Conservation (phyloP, 2,329 filamentous ascomycete genomes). For the Hortaea sp. region DNA sequence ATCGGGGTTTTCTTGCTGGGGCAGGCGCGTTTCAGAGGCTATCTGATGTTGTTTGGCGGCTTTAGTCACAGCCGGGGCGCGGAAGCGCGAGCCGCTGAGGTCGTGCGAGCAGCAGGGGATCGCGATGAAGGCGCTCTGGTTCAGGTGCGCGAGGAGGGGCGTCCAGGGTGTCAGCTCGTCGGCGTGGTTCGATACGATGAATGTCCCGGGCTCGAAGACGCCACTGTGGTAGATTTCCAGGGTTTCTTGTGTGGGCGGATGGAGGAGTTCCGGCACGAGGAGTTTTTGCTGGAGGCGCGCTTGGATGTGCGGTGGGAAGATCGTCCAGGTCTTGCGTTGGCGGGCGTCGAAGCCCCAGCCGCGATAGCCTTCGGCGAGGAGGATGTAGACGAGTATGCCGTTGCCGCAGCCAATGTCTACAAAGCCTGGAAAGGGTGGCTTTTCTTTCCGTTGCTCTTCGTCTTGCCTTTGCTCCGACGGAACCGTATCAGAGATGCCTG, state of each 20-base stretch:
- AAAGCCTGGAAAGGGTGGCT: constrained; percentile 64
- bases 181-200: constrained; percentile 94
- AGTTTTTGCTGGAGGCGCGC: constrained; percentile 48
- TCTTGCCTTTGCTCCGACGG: background rate
- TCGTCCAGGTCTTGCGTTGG: constrained; percentile 72
- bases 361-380: constrained; percentile 67
- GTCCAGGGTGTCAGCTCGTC: constrained; percentile 97
- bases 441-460: background rate
- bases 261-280: constrained; percentile 46
- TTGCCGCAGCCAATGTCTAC: constrained; percentile 96
- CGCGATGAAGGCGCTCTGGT: constrained; percentile 71
- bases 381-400: constrained; percentile 75
- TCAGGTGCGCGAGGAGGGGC: constrained; percentile 70
- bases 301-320: constrained; percentile 48
- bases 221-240: constrained; percentile 37
- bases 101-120: constrained; percentile 94
- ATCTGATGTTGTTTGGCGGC: background rate
- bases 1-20: constrained; percentile 15
- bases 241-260: constrained; percentile 1
- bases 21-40: constrained; percentile 6
- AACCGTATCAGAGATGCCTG: background rate
- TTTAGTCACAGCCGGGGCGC: constrained; percentile 39
- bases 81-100: constrained; percentile 63
- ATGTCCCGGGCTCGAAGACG: constrained; percentile 60
- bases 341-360: constrained; percentile 92